Conservation (phyloP, 2,329 filamentous ascomycete genomes). For the Penicillium sp. region DNA sequence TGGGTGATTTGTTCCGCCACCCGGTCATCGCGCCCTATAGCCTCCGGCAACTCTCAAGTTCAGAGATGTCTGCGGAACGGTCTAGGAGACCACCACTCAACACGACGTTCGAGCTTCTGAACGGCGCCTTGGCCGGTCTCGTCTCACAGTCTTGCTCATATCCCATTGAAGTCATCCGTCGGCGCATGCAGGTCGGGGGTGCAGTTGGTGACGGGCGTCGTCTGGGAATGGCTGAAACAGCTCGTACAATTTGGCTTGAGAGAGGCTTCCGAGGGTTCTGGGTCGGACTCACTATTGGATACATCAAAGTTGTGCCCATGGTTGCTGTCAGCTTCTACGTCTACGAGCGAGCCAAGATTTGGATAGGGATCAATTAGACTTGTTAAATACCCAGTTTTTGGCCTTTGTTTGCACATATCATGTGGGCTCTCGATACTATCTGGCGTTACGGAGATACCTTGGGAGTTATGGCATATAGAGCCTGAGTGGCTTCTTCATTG, state of each 20-base stretch:
- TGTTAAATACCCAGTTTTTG: background rate
- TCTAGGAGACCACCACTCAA: constrained; percentile 64
- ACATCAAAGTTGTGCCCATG: constrained; percentile 91
- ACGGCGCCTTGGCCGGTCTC: constrained; percentile 81
- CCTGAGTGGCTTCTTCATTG: constrained; percentile 11
- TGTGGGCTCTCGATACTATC: constrained; percentile 15
- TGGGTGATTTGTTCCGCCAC: constrained; percentile 75
- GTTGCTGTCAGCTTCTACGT: constrained; percentile 67
- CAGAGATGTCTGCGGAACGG: constrained; percentile 49
- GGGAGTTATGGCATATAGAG: constrained; percentile 15
- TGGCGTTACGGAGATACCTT: constrained; percentile 22
- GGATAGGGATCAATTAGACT: constrained; percentile 48
- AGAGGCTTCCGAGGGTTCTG: constrained; percentile 79
- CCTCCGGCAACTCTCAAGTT: constrained; percentile 57
- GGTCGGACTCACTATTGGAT: constrained; percentile 89
- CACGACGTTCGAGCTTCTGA: constrained; percentile 79
- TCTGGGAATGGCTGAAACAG: constrained; percentile 74
- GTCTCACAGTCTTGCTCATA: constrained; percentile 91
- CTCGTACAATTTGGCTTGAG: constrained; percentile 68
- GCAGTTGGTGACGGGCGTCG: constrained; percentile 86
- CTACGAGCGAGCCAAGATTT: constrained; percentile 62
- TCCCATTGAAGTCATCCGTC: constrained; percentile 84
- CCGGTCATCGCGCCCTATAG: constrained; percentile 67
- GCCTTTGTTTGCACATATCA: constrained; percentile 4
- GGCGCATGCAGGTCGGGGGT: constrained; percentile 94